Base-by-base conservation (phyloP, 2,329 filamentous ascomycete genomes). In the Juglanconis oblonga region DNA sequence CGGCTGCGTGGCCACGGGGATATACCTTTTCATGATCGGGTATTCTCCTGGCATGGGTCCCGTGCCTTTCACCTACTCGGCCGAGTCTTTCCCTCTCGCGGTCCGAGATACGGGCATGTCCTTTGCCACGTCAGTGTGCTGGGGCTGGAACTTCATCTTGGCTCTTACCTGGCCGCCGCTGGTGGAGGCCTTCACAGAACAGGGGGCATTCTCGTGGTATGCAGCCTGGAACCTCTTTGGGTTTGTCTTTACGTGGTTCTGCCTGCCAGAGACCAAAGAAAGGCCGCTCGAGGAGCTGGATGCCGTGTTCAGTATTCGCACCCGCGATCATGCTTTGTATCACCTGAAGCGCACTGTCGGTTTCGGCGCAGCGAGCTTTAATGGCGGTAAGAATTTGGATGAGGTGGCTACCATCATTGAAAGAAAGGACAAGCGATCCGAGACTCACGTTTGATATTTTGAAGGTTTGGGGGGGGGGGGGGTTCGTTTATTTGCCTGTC, bases 101-200 rank as follows among this genome's bases (percentile, higher is more conserved):
- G 87, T 90, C 69, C 81, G 88, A 67, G 88, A 90, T 68, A 80
- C 90, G 32, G 88, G 88, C 59, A 91, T 91, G 87, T 81, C 81
- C 1, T 88, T 81, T 73, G 83, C 86, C 7, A 86, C 89, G n/a
- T 85, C 87, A 1, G 88, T 85, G 2, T 87, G 85, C 65, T 77
- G 88, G 13, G 80, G 81, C 67, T 85, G 81, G 77, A 83, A 81
- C 0, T 78, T 81, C 1, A 80, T 89, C 0, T 74, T 87, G 44
- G 81, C 81, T n/a, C 81, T 90, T 53, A 87, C 85, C 0, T 86
- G 87, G 68, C 86, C 86, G 1, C 75, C 81, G 51, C 83, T 88
- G 73, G 72, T 87, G 11, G 70, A 70, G 2, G 67, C 70, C 11
- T 65, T 84, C 1, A 71, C 74, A 3, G 75, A 79, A 47, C 59